Evolutionary conservation across 495 filamentous ascomycete species (phyloP).

Genomic region (Penicillium maclennaniae): DNA sequence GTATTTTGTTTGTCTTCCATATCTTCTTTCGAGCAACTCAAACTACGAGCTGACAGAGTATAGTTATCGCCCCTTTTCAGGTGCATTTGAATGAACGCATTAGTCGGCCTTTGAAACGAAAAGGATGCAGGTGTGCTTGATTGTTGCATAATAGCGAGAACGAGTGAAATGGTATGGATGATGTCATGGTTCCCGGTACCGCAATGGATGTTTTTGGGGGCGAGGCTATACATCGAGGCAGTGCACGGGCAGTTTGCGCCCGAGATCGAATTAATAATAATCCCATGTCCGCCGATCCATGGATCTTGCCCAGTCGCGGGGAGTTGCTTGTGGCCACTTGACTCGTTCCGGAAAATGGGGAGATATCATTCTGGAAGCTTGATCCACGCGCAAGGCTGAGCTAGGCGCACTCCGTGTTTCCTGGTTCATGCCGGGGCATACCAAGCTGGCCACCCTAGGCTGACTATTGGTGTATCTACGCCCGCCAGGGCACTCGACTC

Average conservation of each 20-base stretch:
- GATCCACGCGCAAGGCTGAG: conserved; percentile 12
- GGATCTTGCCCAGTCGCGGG: neutral
- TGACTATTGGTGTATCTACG: neutral
- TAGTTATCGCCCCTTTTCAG: too few species aligned
- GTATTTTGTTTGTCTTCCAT: too few species aligned
- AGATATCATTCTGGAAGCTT: conserved; percentile 6
- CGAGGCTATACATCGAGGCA: neutral
- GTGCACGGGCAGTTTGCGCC: neutral
- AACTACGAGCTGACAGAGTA: too few species aligned
- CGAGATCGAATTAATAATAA: neutral
- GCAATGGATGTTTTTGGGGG: neutral
- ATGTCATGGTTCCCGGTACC: neutral
- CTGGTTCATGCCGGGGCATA: neutral
- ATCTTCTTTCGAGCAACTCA: too few species aligned
- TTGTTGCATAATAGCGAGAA: too few species aligned
- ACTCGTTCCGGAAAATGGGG: neutral
- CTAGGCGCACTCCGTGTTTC: conserved; percentile 2
- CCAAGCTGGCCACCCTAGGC: neutral
- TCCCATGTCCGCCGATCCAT: neutral
- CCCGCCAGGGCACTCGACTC: neutral
- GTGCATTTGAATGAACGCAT: too few species aligned
- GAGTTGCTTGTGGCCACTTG: neutral
- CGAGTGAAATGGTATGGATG: neutral
- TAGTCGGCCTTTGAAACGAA: too few species aligned
- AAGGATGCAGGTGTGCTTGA: too few species aligned